phyloP scores from a whole-genome alignment of 2,329 filamentous ascomycete species.

The Alternaria sp. region DNA sequence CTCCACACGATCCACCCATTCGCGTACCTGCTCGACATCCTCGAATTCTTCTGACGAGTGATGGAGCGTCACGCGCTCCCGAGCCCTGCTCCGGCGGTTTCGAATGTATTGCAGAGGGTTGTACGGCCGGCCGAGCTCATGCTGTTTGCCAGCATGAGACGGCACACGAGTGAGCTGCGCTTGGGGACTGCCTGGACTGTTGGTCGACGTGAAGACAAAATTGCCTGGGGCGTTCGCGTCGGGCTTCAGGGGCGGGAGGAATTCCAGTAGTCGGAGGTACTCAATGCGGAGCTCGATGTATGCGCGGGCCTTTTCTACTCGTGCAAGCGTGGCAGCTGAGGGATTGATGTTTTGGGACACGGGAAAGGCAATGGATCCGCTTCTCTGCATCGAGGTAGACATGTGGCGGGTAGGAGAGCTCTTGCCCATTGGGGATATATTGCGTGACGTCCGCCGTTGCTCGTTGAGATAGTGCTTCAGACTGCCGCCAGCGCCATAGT shows the following conservation, averaged over 20 bases:
- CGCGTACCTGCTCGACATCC: conserved; percentile 73
- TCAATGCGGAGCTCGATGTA: conserved; percentile 87
- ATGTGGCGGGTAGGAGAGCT: conserved; percentile 45
- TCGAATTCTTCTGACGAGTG: conserved; percentile 79
- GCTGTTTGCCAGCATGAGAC: conserved; percentile 48
- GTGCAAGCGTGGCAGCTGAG: conserved; percentile 79
- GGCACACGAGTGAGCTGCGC: conserved; percentile 51
- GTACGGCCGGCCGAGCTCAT: conserved; percentile 73
- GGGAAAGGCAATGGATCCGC: conserved; percentile 34
- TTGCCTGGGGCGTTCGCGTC: conserved; percentile 54
- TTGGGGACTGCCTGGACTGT: conserved; percentile 52
- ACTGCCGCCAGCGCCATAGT: conserved; percentile 62
- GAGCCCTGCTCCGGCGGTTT: conserved; percentile 83
- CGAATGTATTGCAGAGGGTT: conserved; percentile 93
- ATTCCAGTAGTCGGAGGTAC: conserved; percentile 80
- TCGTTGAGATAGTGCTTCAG: conserved; percentile 75
- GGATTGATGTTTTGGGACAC: conserved; percentile 65
- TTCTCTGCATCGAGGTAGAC: conserved; percentile 37
- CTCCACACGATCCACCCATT: conserved; percentile 78
- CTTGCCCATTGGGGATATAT: conserved; percentile 64
- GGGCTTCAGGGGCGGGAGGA: conserved; percentile 75
- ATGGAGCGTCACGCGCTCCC: conserved; percentile 78
- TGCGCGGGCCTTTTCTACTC: conserved; percentile 83
- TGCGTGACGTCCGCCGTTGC: conserved; percentile 70
- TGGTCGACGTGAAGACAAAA: conserved; percentile 49